Evolutionary conservation across 352 stramenopile genomes (phyloP).

Genomic region (Globisporangium iwayamae): DNA sequence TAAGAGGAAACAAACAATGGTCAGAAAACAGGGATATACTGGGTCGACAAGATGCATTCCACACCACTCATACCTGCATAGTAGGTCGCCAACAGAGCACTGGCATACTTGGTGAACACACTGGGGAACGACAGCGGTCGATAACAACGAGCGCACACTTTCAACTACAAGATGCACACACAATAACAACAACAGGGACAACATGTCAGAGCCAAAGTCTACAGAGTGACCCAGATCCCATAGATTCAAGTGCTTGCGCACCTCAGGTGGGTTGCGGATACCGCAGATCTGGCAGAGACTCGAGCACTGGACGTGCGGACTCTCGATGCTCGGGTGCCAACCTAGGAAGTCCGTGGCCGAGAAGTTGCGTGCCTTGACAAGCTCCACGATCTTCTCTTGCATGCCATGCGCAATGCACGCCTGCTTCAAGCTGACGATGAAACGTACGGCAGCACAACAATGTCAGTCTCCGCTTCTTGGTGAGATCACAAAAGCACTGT

Average conservation of each 20-base stretch:
- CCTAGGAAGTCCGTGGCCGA: conserved; percentile 72
- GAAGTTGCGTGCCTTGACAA: conserved; percentile 64
- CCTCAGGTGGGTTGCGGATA: conserved; percentile 72
- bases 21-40: neutral
- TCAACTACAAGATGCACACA: conserved; percentile 1
- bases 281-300: conserved; percentile 67
- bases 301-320: conserved; percentile 64
- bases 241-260: conserved; percentile 5
- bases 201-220: neutral
- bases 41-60: neutral
- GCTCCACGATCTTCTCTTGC: conserved; percentile 40
- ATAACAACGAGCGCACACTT: conserved; percentile 46
- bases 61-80: conserved; percentile 53
- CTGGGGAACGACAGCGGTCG: conserved; percentile 65
- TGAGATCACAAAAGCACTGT: neutral
- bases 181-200: neutral
- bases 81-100: conserved; percentile 61
- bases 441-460: neutral
- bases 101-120: conserved; percentile 77
- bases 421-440: conserved; percentile 44
- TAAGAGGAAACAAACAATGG: neutral
- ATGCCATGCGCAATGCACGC: conserved; percentile 58
- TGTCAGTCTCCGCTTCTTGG: neutral
- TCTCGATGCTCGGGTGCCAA: conserved; percentile 78
- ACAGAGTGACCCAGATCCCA: neutral